Base-by-base conservation (phyloP, 116 monocot genomes). In the Posidonia oceanica region DNA sequence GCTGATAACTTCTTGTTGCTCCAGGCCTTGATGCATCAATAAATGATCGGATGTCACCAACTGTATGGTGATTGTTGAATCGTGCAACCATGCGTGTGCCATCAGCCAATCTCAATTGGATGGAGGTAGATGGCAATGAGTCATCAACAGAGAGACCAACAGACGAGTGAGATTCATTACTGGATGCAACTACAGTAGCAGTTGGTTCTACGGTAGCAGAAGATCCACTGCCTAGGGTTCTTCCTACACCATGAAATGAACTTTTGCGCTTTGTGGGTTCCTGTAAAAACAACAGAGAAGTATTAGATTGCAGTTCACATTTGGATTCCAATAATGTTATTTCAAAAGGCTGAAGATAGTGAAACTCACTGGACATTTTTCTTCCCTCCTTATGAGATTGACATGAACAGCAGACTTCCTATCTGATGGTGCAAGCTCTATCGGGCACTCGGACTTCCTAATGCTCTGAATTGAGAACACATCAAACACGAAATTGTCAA, bases 31-130 rank as follows among this genome's bases (percentile, higher is more conserved):
- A 85, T 5, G 87, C 89, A 61, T 92, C 79, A 1, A 97, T 92
- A 71, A 87, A 97, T 0, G 79, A 61, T 15, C 93, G 83, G 54
- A 97, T 86, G 73, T 97, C 85, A 1, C 77, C 83, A 3, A 97
- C 73, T 2, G 93, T 97, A 62, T 93, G 97, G 61, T 84, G 77
- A 41, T 73, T 65, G 44, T 97, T 97, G 73, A 97, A 92, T 7
- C 82, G 87, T 7, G 89, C 85, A 40, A 97, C 87, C 75, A 92
- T 81, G 55, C 97, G 85, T 39, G 97, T 92, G 4, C 93, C 97
- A 61, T 97, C 93, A 0, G 83, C 89, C 75, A 97, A 68, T 75
- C 97, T 83, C 8, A 93, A 81, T 55, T 97, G 97, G 69, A 92
- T 85, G n/a, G 97, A 81, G 52, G 92, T 92, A 13, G 76, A 76